Conservation (phyloP, 139 green algal genomes). For the Eudorina sp. region DNA sequence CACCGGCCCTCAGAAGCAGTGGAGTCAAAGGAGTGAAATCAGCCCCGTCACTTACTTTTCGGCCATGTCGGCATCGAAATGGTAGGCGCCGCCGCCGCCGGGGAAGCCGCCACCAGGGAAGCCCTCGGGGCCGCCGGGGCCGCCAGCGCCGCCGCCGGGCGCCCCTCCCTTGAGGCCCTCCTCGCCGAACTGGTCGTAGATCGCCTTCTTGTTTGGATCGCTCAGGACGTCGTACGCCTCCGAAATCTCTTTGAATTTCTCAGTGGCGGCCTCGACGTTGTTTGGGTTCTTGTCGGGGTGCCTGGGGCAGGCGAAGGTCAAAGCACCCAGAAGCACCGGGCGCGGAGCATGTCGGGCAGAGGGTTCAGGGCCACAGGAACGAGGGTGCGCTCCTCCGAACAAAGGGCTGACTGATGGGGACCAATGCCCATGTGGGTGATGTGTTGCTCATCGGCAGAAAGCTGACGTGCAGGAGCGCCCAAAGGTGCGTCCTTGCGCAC, state of each 20-base stretch:
- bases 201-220: slow-evolving; percentile 32
- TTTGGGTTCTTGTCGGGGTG: slow-evolving; percentile 82
- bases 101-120: slow-evolving; percentile 36
- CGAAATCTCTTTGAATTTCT: slow-evolving; percentile 64
- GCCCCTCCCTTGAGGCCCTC: slow-evolving; percentile 59
- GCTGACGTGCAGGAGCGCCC: no score
- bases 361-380: no score
- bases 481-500: no score
- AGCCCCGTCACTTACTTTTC: slow-evolving; percentile 15
- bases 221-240: slow-evolving; percentile 57
- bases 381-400: no score
- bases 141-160: not conserved
- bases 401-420: no score
- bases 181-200: slow-evolving; percentile 64
- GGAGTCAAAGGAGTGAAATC: no score
- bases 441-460: no score
- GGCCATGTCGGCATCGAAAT: slow-evolving; percentile 48
- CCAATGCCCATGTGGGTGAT: no score
- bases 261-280: slow-evolving; percentile 46
- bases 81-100: slow-evolving; percentile 44
- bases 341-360: no score
- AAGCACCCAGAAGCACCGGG: no score
- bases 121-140: not conserved
- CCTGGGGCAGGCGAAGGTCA: no score
- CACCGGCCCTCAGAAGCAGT: no score